phyloP scores from a whole-genome alignment of 1,284 basidiomycete genomes.

The Puccinia horiana region DNA sequence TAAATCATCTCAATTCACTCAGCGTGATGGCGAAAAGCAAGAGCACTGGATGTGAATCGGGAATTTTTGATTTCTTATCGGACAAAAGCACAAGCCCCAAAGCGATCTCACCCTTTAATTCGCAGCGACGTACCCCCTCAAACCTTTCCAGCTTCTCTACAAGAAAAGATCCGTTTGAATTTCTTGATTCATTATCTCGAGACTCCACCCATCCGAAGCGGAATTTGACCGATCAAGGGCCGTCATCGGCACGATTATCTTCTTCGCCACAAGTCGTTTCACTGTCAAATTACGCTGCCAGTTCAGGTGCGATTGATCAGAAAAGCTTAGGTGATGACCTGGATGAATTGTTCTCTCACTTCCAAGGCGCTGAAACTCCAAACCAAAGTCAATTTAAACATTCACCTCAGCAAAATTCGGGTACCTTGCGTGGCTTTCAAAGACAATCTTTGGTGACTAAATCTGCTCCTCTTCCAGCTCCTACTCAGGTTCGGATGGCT shows the following conservation, averaged over 20 bases:
- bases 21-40: background rate
- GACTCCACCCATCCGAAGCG: background rate
- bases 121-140: background rate
- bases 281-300: background rate
- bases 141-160: background rate
- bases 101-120: background rate
- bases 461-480: background rate
- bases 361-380: background rate
- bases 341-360: conserved; percentile 40
- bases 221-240: background rate
- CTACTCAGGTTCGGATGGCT: conserved; percentile 23
- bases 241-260: background rate
- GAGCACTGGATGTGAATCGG: background rate
- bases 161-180: conserved; percentile 28
- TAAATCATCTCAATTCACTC: background rate
- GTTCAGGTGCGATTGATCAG: background rate
- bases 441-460: conserved; percentile 10
- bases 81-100: background rate
- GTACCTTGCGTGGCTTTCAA: background rate
- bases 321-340: conserved; percentile 2
- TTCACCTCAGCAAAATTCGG: background rate
- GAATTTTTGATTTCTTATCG: conserved; percentile 10
- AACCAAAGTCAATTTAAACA: background rate
- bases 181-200: conserved; percentile 17
- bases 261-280: background rate